phyloP scores from a whole-genome alignment of 495 filamentous ascomycete species.

The Trichoderma gamsii region DNA sequence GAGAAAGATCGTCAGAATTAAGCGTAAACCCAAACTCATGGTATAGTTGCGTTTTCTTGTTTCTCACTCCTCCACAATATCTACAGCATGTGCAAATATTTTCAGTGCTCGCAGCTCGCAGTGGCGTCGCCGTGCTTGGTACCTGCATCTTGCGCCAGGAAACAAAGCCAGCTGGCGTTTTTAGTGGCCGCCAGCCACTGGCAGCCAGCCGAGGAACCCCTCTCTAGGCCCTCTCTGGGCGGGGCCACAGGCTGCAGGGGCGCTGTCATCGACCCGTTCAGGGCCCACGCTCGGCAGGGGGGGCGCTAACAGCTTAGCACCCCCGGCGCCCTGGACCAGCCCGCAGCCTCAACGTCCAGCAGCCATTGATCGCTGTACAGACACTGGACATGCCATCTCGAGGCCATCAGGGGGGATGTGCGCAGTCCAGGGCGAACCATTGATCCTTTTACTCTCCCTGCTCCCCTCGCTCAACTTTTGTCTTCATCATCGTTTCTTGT shows the following conservation, averaged over 20 bases:
- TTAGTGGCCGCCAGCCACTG: conserved; percentile 11
- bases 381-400: conserved; percentile 1
- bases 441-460: conserved; percentile 5
- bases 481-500: conserved; percentile 5
- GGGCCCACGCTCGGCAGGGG: neutral
- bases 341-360: conserved; percentile 3
- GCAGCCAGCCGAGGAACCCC: neutral
- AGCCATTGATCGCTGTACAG: conserved; percentile 1
- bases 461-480: neutral
- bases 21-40: conserved; percentile 2
- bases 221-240: neutral
- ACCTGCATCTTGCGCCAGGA: neutral
- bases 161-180: conserved; percentile 3
- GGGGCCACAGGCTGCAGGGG: neutral
- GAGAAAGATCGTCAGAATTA: neutral
- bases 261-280: neutral
- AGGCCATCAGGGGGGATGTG: conserved; percentile 10
- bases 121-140: neutral
- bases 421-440: neutral
- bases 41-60: no score
- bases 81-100: neutral
- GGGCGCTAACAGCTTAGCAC: neutral
- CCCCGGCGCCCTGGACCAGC: neutral
- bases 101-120: neutral
- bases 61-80: no score